These are phyloP conservation scores for Ganoderma leucocontextum DNA, from an alignment of 1,284 basidiomycete genomes.

Conservation along the genomic window DNA sequence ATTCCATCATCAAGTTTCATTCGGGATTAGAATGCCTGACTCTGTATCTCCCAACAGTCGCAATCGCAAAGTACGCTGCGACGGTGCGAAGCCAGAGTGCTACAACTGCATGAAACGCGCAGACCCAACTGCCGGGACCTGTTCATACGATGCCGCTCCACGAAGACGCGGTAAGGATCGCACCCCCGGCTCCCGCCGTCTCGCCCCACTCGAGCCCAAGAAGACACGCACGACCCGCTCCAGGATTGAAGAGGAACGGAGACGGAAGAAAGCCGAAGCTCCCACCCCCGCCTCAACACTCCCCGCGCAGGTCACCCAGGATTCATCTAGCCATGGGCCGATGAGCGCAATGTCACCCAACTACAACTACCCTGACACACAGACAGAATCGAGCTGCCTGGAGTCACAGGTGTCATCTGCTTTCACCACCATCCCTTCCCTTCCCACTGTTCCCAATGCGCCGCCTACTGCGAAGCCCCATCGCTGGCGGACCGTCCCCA, in stretches of 20 bases:
- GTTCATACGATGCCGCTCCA: constrained; percentile 69
- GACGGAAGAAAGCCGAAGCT: constrained; percentile 19
- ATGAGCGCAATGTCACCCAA: not conserved
- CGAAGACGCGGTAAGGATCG: constrained; percentile 77
- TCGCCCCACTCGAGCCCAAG: constrained; percentile 37
- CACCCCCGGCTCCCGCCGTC: constrained; percentile 75
- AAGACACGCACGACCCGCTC: constrained; percentile 31
- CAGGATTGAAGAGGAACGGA: constrained; percentile 25
- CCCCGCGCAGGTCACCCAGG: not conserved
- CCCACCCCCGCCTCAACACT: not conserved
- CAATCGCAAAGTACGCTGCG: constrained; percentile 79
- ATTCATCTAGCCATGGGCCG: constrained; percentile 1
- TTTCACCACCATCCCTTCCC: not conserved
- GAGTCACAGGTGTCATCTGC: not conserved
- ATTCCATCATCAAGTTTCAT: constrained; percentile 10
- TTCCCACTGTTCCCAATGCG: not conserved
- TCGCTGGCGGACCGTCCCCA: not conserved
- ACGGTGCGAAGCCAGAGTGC: constrained; percentile 77
- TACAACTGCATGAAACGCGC: constrained; percentile 67
- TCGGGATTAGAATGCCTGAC: not conserved
- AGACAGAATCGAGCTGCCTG: not conserved
- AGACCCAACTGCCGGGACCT: constrained; percentile 34
- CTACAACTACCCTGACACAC: not conserved
- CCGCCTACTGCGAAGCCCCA: not conserved
- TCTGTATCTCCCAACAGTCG: constrained; percentile 54